A percentile compares a stretch with the other conserved stretches of the same genome.
These are phyloP conservation scores for Podila clonocystis DNA, from an alignment of 192 early-diverging fungal species.

Conservation along the genomic window DNA sequence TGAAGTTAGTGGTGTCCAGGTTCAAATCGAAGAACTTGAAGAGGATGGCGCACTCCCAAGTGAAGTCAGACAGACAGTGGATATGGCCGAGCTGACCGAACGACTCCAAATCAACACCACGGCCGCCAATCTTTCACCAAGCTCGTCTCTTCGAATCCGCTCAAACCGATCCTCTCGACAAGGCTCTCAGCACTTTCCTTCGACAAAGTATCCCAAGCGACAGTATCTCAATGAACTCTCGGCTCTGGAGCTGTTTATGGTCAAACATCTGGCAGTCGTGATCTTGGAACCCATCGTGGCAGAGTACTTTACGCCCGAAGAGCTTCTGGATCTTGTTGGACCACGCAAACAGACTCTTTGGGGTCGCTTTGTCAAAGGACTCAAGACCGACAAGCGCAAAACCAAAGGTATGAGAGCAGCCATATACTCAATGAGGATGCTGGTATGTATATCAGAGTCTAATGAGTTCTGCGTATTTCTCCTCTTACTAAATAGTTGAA, in stretches of 20 bases:
- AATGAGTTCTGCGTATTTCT: neutral
- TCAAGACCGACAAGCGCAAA: constrained; percentile 67
- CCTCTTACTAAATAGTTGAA: constrained; percentile 24
- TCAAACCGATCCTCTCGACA: constrained; percentile 6
- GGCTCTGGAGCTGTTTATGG: constrained; percentile 83
- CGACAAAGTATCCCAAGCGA: constrained; percentile 18
- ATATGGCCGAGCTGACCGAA: constrained; percentile 38
- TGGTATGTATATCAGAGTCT: neutral
- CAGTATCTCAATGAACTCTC: constrained; percentile 74
- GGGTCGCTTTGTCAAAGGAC: constrained; percentile 72
- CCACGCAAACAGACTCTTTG: constrained; percentile 81
- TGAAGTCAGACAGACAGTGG: constrained; percentile 6
- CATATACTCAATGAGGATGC: no score
- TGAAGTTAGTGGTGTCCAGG: constrained; percentile 18
- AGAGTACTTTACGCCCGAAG: constrained; percentile 72
- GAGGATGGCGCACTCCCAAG: neutral
- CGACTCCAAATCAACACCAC: constrained; percentile 19
- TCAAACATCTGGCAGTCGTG: constrained; percentile 85
- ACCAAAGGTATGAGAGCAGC: constrained; percentile 26
- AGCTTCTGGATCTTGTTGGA: constrained; percentile 82
- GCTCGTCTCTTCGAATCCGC: neutral
- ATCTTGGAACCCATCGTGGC: constrained; percentile 77
- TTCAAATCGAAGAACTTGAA: constrained; percentile 36
- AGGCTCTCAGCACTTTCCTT: constrained; percentile 17
- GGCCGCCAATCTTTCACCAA: constrained; percentile 47